Evolutionary conservation across 129 eudicot species (phyloP), one percentile per base, ranked within the genome.

Genomic region (Chrysanthemum makinoi): DNA sequence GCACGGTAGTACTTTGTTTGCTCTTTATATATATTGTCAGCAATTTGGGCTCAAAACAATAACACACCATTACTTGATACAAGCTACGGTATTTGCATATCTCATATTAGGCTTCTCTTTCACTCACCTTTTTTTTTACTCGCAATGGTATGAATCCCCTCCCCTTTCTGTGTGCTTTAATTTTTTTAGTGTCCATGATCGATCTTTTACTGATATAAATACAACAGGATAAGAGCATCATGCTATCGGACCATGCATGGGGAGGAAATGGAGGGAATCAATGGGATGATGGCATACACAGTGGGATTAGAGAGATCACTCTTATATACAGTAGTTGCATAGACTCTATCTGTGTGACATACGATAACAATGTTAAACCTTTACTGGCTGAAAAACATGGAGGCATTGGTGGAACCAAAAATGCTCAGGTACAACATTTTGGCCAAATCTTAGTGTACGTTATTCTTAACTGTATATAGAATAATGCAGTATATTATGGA

Each of bases 241-340:
- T 72, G 53, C 77, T 54, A 0, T 80, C 78, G 11, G 91, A 87
- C 39, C 83, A 89, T 46, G 85, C 83, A 89, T 46, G 85, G 89
- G 86, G 97, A 56, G 95, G 97, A 46, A 64, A 69, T 8, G 91
- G 95, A 9, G 91, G 95, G 51, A 18, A 26, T 26, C 11, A 75
- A 18, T 46, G 94, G 94, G 88, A 87, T 60, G 90, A 83, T 55
- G 86, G 88, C 13, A 62, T 70, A 54, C 80, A 73, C 70, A 58
- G 33, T 49, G 95, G 95, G 11, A 77, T 91, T 2, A 70, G 89
- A 77, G 97, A 87, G 69, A 85, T 91, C 69, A 73, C 68, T 9
- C 78, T 90, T 10, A 77, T 72, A 14, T 83, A 87, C 33, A 72
- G 62, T 16, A 74, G 69, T n/a, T 85, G 91, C 72, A 87, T 90